Evolutionary conservation across 345 rosid species (phyloP).

Genomic region (Nasturtium officinale): DNA sequence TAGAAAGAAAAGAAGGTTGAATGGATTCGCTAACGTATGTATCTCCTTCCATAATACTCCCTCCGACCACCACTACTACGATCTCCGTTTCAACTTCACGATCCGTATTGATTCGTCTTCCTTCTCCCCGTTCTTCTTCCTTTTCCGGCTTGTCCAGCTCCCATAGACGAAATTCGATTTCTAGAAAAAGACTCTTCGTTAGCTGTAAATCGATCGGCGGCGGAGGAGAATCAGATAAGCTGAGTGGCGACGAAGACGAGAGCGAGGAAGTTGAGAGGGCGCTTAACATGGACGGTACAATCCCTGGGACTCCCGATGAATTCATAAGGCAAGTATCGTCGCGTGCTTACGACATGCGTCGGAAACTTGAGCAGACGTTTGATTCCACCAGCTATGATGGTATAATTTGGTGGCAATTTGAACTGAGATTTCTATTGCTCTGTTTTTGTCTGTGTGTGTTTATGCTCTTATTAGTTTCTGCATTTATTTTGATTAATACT

Average conservation of each 20-base stretch:
- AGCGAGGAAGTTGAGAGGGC: constrained; percentile 80
- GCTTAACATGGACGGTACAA: constrained; percentile 87
- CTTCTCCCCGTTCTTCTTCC: constrained; percentile 35
- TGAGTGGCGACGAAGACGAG: constrained; percentile 42
- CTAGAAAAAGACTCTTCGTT: constrained; percentile 39
- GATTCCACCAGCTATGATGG: constrained; percentile 95
- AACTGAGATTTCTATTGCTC: background rate
- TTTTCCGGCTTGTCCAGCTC: constrained; percentile 34
- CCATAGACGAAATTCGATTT: constrained; percentile 33
- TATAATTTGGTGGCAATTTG: constrained; percentile 23
- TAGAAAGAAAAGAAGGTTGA: background rate
- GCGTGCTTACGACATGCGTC: constrained; percentile 96
- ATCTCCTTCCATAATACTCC: constrained; percentile 84
- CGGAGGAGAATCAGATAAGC: constrained; percentile 27
- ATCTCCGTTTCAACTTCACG: constrained; percentile 45
- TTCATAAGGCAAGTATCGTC: constrained; percentile 85
- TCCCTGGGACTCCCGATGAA: constrained; percentile 82
- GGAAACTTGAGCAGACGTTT: constrained; percentile 77
- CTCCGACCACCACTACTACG: constrained; percentile 50
- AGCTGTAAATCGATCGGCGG: constrained; percentile 50
- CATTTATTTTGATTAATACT: background rate
- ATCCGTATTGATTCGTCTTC: constrained; percentile 29
- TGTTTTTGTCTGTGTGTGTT: background rate
- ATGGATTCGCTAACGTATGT: constrained; percentile 77
- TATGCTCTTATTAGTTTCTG: background rate